phyloP scores from a whole-genome alignment of 805 yeast genomes.

The Maudiozyma barnettii region DNA sequence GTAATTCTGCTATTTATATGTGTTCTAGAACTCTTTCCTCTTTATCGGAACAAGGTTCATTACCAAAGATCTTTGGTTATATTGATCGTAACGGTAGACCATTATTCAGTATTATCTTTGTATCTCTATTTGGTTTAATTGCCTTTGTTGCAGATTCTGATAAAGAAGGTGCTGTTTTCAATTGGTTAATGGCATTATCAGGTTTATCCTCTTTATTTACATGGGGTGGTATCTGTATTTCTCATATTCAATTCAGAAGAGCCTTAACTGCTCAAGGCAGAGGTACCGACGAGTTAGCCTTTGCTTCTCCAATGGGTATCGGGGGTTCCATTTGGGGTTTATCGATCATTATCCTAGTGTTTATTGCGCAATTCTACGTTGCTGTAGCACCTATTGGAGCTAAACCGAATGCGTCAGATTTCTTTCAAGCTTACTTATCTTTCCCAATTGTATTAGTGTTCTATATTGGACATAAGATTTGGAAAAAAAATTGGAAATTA shows the following conservation, averaged over 20 bases:
- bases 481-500: conserved; percentile 35
- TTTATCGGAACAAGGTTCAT: conserved; percentile 52
- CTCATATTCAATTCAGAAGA: conserved; percentile 54
- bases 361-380: conserved; percentile 74
- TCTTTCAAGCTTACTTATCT: conserved; percentile 60
- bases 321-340: conserved; percentile 59
- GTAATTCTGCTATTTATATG: conserved; percentile 63
- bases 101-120: conserved; percentile 42
- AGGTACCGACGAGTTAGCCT: conserved; percentile 56
- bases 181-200: conserved; percentile 58
- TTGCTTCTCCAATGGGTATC: conserved; percentile 57
- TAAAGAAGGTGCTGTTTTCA: conserved; percentile 45
- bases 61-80: conserved; percentile 50
- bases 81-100: conserved; percentile 65
- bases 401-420: conserved; percentile 42
- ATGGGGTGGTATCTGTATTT: conserved; percentile 51
- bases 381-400: conserved; percentile 62
- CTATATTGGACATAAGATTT: conserved; percentile 49
- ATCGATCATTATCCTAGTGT: conserved; percentile 45
- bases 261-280: conserved; percentile 62
- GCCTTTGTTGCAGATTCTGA: conserved; percentile 49
- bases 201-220: conserved; percentile 54
- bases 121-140: conserved; percentile 46
- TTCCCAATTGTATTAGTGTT: conserved; percentile 51
- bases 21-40: conserved; percentile 59